Percentiles rank a stretch among this genome's conserved stretches.
These are phyloP conservation scores for Debaryomyces tyrocola DNA, from an alignment of 805 yeast species.

Conservation along the genomic window DNA sequence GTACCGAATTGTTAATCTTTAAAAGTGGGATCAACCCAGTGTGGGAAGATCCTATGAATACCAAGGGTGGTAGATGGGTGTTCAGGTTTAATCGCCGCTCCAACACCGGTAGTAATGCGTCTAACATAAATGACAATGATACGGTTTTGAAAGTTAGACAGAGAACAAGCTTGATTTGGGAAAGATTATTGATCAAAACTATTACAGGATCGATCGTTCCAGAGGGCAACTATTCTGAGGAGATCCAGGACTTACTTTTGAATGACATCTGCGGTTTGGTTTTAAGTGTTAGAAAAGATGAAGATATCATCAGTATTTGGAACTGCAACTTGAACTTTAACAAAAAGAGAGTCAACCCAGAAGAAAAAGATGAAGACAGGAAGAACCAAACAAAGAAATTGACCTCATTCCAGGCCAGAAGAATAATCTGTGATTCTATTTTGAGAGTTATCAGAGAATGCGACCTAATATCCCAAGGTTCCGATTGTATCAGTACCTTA, in stretches of 20 bases:
- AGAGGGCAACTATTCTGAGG: conserved; percentile 27
- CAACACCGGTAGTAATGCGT: conserved; percentile 12
- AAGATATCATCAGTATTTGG: conserved; percentile 63
- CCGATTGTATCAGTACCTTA: conserved; percentile 28
- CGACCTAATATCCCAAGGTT: conserved; percentile 41
- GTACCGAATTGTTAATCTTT: conserved; percentile 57
- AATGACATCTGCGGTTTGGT: conserved; percentile 61
- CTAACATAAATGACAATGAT: conserved; percentile 15
- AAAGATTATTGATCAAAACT: conserved; percentile 51
- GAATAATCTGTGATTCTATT: conserved; percentile 48
- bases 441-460: conserved; percentile 48
- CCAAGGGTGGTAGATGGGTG: conserved; percentile 64
- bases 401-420: conserved; percentile 44
- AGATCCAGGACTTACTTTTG: conserved; percentile 36
- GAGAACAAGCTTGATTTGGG: conserved; percentile 51
- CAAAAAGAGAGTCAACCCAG: conserved; percentile 19
- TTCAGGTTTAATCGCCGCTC: conserved; percentile 46
- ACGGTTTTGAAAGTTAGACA: conserved; percentile 24
- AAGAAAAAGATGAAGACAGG: conserved; percentile 10
- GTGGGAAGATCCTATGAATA: conserved; percentile 66
- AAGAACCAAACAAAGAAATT: conserved; percentile 23
- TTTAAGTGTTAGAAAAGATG: conserved; percentile 58
- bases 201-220: conserved; percentile 52
- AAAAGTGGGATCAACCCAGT: conserved; percentile 61
- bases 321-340: conserved; percentile 47